A percentile compares a stretch with the other conserved stretches of the same genome.
These are phyloP conservation scores for Skeletonema potamos DNA, from an alignment of 108 stramenopile species.

Conservation along the genomic window DNA sequence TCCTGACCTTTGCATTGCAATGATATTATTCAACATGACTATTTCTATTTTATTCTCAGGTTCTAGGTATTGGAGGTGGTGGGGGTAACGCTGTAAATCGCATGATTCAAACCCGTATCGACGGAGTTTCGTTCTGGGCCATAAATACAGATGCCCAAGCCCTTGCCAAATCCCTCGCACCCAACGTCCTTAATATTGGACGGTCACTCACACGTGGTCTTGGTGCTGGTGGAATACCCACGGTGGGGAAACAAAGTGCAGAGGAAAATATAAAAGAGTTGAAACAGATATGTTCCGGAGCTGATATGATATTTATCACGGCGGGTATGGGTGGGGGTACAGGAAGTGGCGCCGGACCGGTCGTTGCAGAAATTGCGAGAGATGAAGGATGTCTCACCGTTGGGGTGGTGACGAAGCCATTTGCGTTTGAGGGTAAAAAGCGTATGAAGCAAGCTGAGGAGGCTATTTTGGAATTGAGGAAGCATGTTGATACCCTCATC, in stretches of 20 bases:
- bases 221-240: constrained; percentile 87
- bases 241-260: constrained; percentile 80
- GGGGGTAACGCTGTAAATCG: constrained; percentile 68
- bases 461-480: constrained; percentile 66
- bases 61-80: constrained; percentile 83
- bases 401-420: constrained; percentile 90
- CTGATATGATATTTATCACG: constrained; percentile 88
- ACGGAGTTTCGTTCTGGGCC: constrained; percentile 91
- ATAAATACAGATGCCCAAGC: constrained; percentile 93
- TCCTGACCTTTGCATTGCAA: background rate
- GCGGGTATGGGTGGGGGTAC: constrained; percentile 92
- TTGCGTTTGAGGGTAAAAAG: constrained; percentile 88
- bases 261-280: constrained; percentile 81
- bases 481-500: constrained; percentile 91
- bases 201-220: constrained; percentile 82
- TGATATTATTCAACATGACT: background rate
- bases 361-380: constrained; percentile 79
- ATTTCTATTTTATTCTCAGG: background rate
- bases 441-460: constrained; percentile 86
- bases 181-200: constrained; percentile 79
- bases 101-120: constrained; percentile 84
- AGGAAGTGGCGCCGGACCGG: constrained; percentile 85
- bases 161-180: constrained; percentile 63
- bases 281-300: constrained; percentile 65
- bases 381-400: constrained; percentile 79